phyloP scores from a whole-genome alignment of 2,329 filamentous ascomycete species.

The Mollisia scopiformis region DNA sequence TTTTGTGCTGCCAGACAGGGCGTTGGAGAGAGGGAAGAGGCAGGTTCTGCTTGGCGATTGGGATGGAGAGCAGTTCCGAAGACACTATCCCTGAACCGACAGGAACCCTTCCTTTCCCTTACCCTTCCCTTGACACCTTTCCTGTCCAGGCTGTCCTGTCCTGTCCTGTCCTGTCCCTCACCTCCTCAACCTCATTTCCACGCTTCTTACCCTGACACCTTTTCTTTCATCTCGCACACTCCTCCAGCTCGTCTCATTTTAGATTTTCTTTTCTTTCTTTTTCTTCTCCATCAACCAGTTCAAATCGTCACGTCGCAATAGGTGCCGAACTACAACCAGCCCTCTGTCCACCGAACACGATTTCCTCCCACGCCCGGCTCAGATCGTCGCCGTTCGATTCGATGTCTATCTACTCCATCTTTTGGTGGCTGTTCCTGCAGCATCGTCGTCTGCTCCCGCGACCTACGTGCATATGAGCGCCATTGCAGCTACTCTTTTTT shows the following conservation, averaged over 20 bases:
- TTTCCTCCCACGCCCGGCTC: too few species aligned
- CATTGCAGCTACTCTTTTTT: background rate
- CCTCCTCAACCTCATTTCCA: too few species aligned
- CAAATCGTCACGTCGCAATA: background rate
- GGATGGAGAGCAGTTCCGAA: background rate
- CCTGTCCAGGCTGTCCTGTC: too few species aligned
- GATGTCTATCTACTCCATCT: background rate
- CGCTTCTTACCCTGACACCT: background rate
- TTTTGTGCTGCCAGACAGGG: background rate
- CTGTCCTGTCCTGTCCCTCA: too few species aligned
- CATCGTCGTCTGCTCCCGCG: background rate
- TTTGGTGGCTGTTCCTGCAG: constrained; percentile 13
- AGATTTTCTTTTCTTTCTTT: background rate
- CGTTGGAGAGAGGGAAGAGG: background rate
- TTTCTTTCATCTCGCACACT: constrained; percentile 9
- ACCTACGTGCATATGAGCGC: constrained; percentile 2
- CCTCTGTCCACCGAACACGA: background rate
- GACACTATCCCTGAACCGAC: background rate
- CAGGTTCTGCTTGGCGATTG: background rate
- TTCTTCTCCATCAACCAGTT: background rate
- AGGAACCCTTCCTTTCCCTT: background rate
- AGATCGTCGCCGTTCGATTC: too few species aligned
- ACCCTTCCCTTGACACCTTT: background rate
- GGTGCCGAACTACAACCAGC: too few species aligned
- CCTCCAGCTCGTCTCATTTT: background rate